Conservation (phyloP, 2,329 filamentous ascomycete species). For the Microcyclosporella mali region DNA sequence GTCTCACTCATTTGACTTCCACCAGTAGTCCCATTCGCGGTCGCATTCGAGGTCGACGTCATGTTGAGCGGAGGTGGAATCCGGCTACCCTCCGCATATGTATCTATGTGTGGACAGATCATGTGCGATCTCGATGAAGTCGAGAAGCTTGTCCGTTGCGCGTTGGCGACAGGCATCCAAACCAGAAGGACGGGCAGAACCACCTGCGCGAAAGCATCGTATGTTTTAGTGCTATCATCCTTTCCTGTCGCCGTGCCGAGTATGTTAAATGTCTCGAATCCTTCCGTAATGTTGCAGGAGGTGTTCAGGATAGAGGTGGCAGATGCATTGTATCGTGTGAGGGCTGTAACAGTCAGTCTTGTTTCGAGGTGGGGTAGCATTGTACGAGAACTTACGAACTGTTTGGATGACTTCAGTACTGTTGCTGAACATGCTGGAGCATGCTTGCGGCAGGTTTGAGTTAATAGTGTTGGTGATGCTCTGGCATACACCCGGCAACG, state of each 20-base stretch:
- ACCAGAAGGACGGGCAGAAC: conserved; percentile 3
- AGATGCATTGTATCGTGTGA: conserved; percentile 1
- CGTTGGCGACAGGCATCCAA: conserved; percentile 11
- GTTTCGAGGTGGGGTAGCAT: background rate
- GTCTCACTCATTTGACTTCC: background rate
- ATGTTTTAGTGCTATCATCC: background rate
- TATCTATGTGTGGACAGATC: conserved; percentile 4
- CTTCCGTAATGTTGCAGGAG: background rate
- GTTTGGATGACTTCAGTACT: conserved; percentile 1
- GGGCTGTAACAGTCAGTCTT: conserved; percentile 1
- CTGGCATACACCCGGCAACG: background rate
- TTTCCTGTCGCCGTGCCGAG: background rate
- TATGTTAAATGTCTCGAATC: background rate
- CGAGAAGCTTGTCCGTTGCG: conserved; percentile 2
- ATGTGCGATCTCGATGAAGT: conserved; percentile 2
- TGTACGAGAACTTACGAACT: conserved; percentile 2
- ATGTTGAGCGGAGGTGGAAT: background rate
- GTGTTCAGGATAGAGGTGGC: background rate
- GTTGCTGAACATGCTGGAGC: background rate
- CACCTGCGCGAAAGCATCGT: background rate
- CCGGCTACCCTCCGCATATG: background rate
- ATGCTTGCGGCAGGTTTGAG: conserved; percentile 2
- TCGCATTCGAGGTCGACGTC: too few species aligned
- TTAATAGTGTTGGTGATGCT: conserved; percentile 3
- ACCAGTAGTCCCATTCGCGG: background rate